Base-by-base conservation (phyloP, 306 rosid genomes). In the cucumber (Cucumis sativus) region DNA sequence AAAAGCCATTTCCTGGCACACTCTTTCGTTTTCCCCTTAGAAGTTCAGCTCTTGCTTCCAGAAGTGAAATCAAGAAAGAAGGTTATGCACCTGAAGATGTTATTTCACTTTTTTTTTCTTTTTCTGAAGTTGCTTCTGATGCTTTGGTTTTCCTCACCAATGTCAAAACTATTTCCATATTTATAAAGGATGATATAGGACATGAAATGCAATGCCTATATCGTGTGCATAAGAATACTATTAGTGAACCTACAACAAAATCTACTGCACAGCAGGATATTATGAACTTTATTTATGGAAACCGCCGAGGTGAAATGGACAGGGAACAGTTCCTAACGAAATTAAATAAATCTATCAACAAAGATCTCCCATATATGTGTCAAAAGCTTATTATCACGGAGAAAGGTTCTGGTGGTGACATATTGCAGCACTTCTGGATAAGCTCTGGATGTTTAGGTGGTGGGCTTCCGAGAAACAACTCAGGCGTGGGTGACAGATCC, bases 21-120 rank as follows among this genome's bases (percentile, higher is more conserved):
- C 87, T 94, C 58, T 94, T 94, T 74, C 97, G 98, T 43, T 94
- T 94, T 78, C 97, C 98, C 16, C 98, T 94, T 13, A 90, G 98
- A 87, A 90, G 85, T 79, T 90, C 88, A 40, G 75, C 76, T 83
- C 89, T 84, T 84, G 97, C 98, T 81, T 89, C 97, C 75, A 88
- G 92, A 76, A 94, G 98, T 86, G 96, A 92, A 88, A 92, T 94
- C 61, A 94, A 91, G 85, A 94, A 94, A 80, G 98, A 94, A 82
- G 89, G 85, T 65, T 94, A 90, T 83, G 84, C 92, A 45, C 85
- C 96, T 67, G 98, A 92, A 87, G 98, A 94, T 55, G 91, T 94
- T 85, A 77, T 79, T 69, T 88, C 96, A 75, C 95, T 94, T 43
- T 89, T 94, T 85, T 76, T 79, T 83, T 51, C 98, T 80, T 94